A percentile compares a stretch with the other conserved stretches of the same genome.
These are phyloP conservation scores for Linnemannia schmuckeri DNA, from an alignment of 192 early-diverging fungal genomes.

Conservation along the genomic window DNA sequence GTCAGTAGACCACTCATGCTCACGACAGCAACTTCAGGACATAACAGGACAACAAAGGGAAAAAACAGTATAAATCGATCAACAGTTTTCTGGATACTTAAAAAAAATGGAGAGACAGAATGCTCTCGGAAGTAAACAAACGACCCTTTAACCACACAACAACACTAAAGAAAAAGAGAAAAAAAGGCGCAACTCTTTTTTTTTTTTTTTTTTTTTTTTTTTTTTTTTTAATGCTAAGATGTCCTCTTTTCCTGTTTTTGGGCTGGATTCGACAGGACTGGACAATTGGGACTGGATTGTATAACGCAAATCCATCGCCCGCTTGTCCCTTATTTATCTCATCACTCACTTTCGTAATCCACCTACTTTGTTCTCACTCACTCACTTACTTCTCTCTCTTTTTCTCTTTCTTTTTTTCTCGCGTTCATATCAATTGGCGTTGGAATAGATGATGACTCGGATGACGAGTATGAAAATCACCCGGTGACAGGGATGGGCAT, in stretches of 20 bases:
- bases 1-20: neutral
- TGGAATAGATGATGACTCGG: slow-evolving; percentile 26
- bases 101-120: neutral
- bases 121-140: neutral
- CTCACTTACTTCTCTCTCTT: neutral
- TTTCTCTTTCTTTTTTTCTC: neutral
- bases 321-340: neutral
- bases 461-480: slow-evolving; percentile 31
- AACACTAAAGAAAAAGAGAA: neutral
- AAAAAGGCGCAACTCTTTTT: slow-evolving; percentile 5
- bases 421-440: neutral
- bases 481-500: slow-evolving; percentile 20
- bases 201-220: no score
- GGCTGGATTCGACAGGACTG: neutral
- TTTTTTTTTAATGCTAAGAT: neutral
- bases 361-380: neutral
- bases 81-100: neutral
- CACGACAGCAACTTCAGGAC: neutral
- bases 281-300: neutral
- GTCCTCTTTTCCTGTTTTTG: neutral
- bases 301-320: neutral
- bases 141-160: neutral
- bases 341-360: neutral
- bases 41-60: neutral
- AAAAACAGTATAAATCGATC: neutral